Evolutionary conservation across 305 asterid genomes (phyloP), one percentile per base, ranked within the genome.

Genomic region (Solanum hybrid): DNA sequence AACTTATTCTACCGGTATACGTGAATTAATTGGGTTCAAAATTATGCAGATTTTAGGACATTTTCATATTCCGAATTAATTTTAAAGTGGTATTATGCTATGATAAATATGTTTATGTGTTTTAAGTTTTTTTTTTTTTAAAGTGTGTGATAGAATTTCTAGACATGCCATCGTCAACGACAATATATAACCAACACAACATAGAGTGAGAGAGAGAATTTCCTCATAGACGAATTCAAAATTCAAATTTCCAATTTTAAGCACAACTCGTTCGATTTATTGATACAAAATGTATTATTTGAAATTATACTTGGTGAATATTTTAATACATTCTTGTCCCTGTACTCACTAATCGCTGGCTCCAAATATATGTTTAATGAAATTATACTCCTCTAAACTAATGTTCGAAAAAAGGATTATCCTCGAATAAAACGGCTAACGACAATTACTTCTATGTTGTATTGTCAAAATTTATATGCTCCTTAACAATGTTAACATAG

Each of bases 171-270:
- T 35, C 51, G 0, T 13, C 86, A 81, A 81, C 4, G 26, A 4
- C 22, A 24, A 78, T 39, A 18, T 12, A 80, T 39, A 80, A 5
- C 31, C 34, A 75, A 31, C 39, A 16, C 2, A 11, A n/a, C 18
- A n/a, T 2, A 11, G 6, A 46, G 64, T 46, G 22, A 46, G 0
- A 2, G 8, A 46, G 8, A 14, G 33, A 3, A 1, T 57, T 57
- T 57, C 46, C 2, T 6, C 9, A 13, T 24, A 34, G 1, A 10
- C 10, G 0, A 2, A 20, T 77, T 33, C 5, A 34, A 0, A 20
- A 77, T 34, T 34, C 1, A 34, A 77, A 51, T 18, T 33, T 18
- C 0, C 3, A 31, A 16, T 77, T 77, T 16, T 76, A 8, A 9
- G 4, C 26, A 33, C 8, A 34, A 34, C 2, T 2, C 9, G 1